Base-by-base conservation (phyloP, 352 stramenopile species). In the Globisporangium barbulae region DNA sequence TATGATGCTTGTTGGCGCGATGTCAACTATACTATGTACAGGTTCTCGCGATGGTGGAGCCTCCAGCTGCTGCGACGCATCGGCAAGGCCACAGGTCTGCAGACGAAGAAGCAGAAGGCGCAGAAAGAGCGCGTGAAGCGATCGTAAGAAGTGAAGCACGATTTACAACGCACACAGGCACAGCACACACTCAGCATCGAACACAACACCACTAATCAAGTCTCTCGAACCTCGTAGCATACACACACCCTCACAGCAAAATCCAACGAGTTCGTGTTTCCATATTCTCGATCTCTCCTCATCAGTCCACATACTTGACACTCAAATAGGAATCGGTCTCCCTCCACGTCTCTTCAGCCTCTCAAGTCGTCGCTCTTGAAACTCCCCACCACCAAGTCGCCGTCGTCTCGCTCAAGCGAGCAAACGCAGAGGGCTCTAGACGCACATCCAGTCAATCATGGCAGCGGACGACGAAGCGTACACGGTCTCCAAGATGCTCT, bases 401-500 rank as follows among this genome's bases (percentile, higher is more conserved):
- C 42, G 22, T n/a, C 41, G 15, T 12, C 19, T 48, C 42, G 19
- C 5, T 48, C 42, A n/a, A 21, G 42, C 21, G 19, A 48, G 6
- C 15, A 19, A 47, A n/a, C 41, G 15, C 15, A 47, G 41, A 47
- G n/a, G n/a, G 15, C 7, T 35, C 25, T 41, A 39, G 19, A 52
- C 17, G 21, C 28, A 37, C 22, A 30, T 19, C 39, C 39, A n/a
- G 12, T 2, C 53, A 10, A 15, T n/a, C 30, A 83, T 85, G 71
- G 58, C 69, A 13, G 73, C 42, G 10, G 45, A 22, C 13, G 75
- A 30, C 49, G 49, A 87, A 55, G 81, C 82, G 44, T 94, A 88
- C 74, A 95, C 86, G 25, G 82, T 95, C 53, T 90, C 84, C 28
- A 92, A 90, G 71, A 95, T 95, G 84, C 71, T 95, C 28, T 63